Conservation (phyloP, 805 yeast species). For the Ogataea zsoltii region DNA sequence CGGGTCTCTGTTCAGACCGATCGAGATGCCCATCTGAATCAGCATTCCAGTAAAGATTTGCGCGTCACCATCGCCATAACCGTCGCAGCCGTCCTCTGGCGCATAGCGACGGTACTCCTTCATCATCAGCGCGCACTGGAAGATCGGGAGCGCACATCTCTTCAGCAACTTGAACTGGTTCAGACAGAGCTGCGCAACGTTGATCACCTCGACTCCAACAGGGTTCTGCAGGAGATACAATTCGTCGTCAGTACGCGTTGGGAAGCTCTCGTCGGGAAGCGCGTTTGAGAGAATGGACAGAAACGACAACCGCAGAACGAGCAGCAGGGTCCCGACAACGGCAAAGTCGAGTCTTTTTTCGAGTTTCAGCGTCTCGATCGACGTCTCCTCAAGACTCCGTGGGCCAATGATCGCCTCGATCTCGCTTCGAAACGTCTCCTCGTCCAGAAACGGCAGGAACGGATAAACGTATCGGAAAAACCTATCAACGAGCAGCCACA, state of each 20-base stretch:
- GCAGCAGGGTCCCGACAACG: conserved; percentile 44
- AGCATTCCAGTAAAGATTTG: conserved; percentile 56
- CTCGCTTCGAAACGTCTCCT: conserved; percentile 34
- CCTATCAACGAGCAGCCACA: conserved; percentile 47
- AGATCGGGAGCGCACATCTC: conserved; percentile 48
- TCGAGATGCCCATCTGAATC: conserved; percentile 64
- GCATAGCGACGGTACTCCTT: conserved; percentile 50
- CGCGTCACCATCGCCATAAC: conserved; percentile 57
- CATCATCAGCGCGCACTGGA: conserved; percentile 56
- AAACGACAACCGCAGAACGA: conserved; percentile 45
- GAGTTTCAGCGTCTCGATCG: conserved; percentile 34
- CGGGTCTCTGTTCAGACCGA: conserved; percentile 73
- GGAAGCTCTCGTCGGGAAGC: conserved; percentile 26
- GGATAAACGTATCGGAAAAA: conserved; percentile 49
- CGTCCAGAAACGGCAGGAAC: conserved; percentile 48
- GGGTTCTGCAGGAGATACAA: conserved; percentile 46
- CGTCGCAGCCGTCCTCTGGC: conserved; percentile 57
- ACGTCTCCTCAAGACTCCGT: conserved; percentile 35
- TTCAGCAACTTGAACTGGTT: conserved; percentile 53
- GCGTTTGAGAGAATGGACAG: conserved; percentile 38
- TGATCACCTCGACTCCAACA: conserved; percentile 44
- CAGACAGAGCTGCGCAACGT: conserved; percentile 54
- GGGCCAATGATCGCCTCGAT: conserved; percentile 41
- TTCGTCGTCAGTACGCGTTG: conserved; percentile 30
- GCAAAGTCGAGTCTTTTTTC: conserved; percentile 51